These are phyloP conservation scores for Boletus subcaerulescens DNA, from an alignment of 768 basidiomycete genomes.

Conservation along the genomic window DNA sequence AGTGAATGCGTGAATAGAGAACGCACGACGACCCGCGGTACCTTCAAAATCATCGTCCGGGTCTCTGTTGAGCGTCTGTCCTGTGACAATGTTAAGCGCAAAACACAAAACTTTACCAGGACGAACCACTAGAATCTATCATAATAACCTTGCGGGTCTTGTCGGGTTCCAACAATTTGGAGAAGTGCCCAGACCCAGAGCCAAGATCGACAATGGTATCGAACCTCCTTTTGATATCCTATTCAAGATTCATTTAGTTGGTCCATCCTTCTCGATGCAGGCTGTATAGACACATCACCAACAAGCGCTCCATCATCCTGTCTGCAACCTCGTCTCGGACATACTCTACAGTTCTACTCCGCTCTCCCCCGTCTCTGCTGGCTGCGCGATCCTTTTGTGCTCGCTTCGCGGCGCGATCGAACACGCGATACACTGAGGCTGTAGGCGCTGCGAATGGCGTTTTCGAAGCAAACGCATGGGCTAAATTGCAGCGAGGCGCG, in stretches of 20 bases:
- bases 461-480: constrained; percentile 48
- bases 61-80: constrained; percentile 70
- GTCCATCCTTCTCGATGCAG: background rate
- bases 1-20: background rate
- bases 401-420: constrained; percentile 78
- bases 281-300: constrained; percentile 46
- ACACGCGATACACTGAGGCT: constrained; percentile 66
- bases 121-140: constrained; percentile 83
- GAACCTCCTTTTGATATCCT: constrained; percentile 93
- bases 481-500: constrained; percentile 4
- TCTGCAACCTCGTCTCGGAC: constrained; percentile 88
- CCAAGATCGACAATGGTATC: constrained; percentile 80
- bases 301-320: constrained; percentile 83
- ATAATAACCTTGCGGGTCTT: constrained; percentile 73
- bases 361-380: constrained; percentile 47
- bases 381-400: constrained; percentile 78
- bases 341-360: constrained; percentile 85
- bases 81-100: constrained; percentile 40
- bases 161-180: constrained; percentile 70
- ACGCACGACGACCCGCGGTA: constrained; percentile 24
- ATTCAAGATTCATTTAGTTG: constrained; percentile 1
- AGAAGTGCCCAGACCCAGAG: constrained; percentile 89
- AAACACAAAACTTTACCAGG: background rate
- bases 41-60: constrained; percentile 78
- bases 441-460: constrained; percentile 41